A percentile compares a stretch with the other conserved stretches of the same genome.
phyloP scores from a whole-genome alignment of 1,139 yeast species.

The Saccharomyces uvarum region DNA sequence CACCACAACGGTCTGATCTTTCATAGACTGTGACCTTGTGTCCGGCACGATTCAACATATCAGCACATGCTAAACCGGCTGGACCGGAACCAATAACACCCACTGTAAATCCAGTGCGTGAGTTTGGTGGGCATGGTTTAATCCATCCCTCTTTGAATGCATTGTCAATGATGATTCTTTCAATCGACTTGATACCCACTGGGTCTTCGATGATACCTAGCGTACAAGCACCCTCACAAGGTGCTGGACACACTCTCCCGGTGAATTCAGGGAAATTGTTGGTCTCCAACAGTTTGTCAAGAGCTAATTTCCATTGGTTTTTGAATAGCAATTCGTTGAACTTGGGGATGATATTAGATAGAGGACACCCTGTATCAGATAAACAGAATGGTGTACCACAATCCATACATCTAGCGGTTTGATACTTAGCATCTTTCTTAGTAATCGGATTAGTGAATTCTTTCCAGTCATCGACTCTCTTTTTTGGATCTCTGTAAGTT shows the following conservation, averaged over 20 bases:
- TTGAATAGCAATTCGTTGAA: constrained; percentile 96
- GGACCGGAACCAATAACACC: constrained; percentile 97
- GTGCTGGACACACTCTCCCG: constrained; percentile 98
- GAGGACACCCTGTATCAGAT: constrained; percentile 96
- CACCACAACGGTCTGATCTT: constrained; percentile 93
- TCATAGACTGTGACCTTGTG: constrained; percentile 87
- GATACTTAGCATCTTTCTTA: constrained; percentile 78
- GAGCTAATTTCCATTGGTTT: constrained; percentile 91
- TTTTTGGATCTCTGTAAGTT: constrained; percentile 68
- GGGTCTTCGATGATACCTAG: constrained; percentile 91
- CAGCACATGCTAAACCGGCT: constrained; percentile 93
- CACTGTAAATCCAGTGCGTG: constrained; percentile 75
- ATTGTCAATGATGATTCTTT: constrained; percentile 91
- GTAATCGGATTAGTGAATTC: constrained; percentile 78
- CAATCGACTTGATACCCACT: constrained; percentile 93
- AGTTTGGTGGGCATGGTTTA: constrained; percentile 68
- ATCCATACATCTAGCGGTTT: constrained; percentile 99
- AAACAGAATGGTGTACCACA: constrained; percentile 99
- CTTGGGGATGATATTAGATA: constrained; percentile 93
- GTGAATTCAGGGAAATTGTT: constrained; percentile 98
- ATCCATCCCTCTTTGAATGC: constrained; percentile 98
- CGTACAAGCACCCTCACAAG: constrained; percentile 97
- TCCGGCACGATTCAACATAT: constrained; percentile 93
- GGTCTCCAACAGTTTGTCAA: constrained; percentile 87
- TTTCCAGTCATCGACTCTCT: constrained; percentile 84